Conservation (phyloP, 805 yeast genomes). For the Ogataea ramenticola region DNA sequence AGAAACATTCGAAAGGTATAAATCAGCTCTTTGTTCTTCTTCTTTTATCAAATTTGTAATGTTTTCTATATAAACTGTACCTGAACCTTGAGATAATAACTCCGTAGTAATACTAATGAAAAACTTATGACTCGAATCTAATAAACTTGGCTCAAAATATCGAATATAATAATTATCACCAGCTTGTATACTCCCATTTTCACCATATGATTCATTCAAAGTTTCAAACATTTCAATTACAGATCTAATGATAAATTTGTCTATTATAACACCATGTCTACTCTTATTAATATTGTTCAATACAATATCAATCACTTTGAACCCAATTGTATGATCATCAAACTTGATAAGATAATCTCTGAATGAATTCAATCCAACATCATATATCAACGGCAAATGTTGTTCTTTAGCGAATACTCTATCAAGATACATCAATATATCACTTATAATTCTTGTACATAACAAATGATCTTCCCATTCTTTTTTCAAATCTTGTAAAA, state of each 20-base stretch:
- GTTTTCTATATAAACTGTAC: constrained; percentile 47
- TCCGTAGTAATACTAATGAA: constrained; percentile 43
- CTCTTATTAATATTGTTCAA: constrained; percentile 49
- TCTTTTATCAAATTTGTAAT: constrained; percentile 47
- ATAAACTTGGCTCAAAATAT: constrained; percentile 59
- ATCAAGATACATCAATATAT: constrained; percentile 80
- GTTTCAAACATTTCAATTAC: constrained; percentile 67
- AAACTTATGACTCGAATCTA: constrained; percentile 47
- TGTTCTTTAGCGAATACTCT: constrained; percentile 72
- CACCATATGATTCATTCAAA: constrained; percentile 32
- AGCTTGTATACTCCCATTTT: constrained; percentile 18
- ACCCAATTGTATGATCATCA: constrained; percentile 44
- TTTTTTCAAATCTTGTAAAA: constrained; percentile 25
- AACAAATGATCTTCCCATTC: constrained; percentile 71
- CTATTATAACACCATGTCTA: constrained; percentile 47
- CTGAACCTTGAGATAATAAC: constrained; percentile 35
- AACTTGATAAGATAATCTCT: constrained; percentile 50
- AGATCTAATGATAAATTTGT: constrained; percentile 52
- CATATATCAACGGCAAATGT: constrained; percentile 58
- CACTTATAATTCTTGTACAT: constrained; percentile 72
- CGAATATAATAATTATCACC: constrained; percentile 53
- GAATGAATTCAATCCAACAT: constrained; percentile 64
- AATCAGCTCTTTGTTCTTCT: constrained; percentile 50
- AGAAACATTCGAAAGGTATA: constrained; percentile 49
- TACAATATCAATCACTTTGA: constrained; percentile 38